phyloP scores from a whole-genome alignment of 163 green algal species.

The Scenedesmus sp. region DNA sequence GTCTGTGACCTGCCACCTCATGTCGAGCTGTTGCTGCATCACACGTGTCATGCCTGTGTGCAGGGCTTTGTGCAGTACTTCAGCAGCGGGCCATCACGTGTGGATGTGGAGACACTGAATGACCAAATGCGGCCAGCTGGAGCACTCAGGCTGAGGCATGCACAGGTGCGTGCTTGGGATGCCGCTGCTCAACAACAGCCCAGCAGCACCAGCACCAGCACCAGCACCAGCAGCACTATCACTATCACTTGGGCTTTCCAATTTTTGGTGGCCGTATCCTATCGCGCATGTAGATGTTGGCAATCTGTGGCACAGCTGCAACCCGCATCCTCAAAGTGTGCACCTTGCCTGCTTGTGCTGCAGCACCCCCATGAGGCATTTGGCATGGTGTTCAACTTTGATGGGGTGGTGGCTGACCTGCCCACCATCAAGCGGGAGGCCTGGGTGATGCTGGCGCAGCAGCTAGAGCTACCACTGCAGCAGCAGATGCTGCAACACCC shows the following conservation, averaged over 20 bases:
- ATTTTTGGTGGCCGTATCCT: too few species aligned
- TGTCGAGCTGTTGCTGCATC: neutral
- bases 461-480: slow-evolving; percentile 72
- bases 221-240: neutral
- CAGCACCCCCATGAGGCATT: slow-evolving; percentile 89
- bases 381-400: slow-evolving; percentile 87
- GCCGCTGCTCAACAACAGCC: too few species aligned
- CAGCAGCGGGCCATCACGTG: slow-evolving; percentile 62
- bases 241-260: too few species aligned
- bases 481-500: slow-evolving; percentile 23
- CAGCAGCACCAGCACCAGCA: neutral
- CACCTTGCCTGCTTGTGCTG: neutral
- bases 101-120: slow-evolving; percentile 90
- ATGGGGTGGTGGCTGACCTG: slow-evolving; percentile 73
- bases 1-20: neutral
- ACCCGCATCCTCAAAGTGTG: too few species aligned
- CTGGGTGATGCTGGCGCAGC: slow-evolving; percentile 73
- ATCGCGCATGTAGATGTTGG: too few species aligned
- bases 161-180: slow-evolving; percentile 42
- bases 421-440: slow-evolving; percentile 63
- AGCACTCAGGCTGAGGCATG: slow-evolving; percentile 76
- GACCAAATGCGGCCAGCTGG: slow-evolving; percentile 78
- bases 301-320: too few species aligned
- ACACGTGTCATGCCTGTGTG: neutral
- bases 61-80: slow-evolving; percentile 84